phyloP scores from a whole-genome alignment of 768 basidiomycete genomes.

The Boletus rubropictus region DNA sequence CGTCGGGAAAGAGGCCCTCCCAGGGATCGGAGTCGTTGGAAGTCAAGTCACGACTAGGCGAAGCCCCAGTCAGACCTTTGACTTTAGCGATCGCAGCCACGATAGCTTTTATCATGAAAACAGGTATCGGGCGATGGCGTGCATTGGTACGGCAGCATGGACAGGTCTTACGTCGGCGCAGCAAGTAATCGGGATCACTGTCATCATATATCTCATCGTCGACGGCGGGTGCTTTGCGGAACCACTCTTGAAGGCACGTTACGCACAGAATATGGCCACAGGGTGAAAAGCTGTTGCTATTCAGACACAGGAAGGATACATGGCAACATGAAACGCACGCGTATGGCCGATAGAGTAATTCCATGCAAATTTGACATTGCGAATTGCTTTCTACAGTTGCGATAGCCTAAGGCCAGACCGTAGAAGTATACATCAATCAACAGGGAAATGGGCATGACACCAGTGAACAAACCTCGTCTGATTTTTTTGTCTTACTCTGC shows the following conservation, averaged over 20 bases:
- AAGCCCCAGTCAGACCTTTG: slow-evolving; percentile 27
- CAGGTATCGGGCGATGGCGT: slow-evolving; percentile 54
- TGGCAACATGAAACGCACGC: slow-evolving; percentile 42
- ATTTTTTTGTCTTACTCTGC: slow-evolving; percentile 43
- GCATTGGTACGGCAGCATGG: slow-evolving; percentile 63
- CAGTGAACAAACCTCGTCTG: slow-evolving; percentile 47
- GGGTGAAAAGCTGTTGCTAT: slow-evolving; percentile 50
- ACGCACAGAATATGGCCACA: slow-evolving; percentile 79
- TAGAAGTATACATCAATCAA: neutral
- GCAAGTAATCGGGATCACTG: slow-evolving; percentile 38
- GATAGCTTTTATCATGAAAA: slow-evolving; percentile 64
- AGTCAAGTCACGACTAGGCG: slow-evolving; percentile 22
- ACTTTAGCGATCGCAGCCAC: slow-evolving; percentile 43
- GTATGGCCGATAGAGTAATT: slow-evolving; percentile 57
- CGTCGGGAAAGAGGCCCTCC: slow-evolving; percentile 59
- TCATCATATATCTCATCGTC: slow-evolving; percentile 43
- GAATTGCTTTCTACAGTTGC: slow-evolving; percentile 51
- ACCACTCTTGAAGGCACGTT: slow-evolving; percentile 71
- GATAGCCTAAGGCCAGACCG: slow-evolving; percentile 38
- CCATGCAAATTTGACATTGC: slow-evolving; percentile 77
- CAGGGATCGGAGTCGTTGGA: slow-evolving; percentile 55
- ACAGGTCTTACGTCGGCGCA: slow-evolving; percentile 63
- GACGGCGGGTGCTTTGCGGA: slow-evolving; percentile 54
- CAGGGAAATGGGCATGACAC: neutral
- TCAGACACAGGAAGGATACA: slow-evolving; percentile 5